Evolutionary conservation across 371 early-diverging fungal genomes (phyloP), one percentile per base, ranked within the genome.

Genomic region (Globomyces sp.): DNA sequence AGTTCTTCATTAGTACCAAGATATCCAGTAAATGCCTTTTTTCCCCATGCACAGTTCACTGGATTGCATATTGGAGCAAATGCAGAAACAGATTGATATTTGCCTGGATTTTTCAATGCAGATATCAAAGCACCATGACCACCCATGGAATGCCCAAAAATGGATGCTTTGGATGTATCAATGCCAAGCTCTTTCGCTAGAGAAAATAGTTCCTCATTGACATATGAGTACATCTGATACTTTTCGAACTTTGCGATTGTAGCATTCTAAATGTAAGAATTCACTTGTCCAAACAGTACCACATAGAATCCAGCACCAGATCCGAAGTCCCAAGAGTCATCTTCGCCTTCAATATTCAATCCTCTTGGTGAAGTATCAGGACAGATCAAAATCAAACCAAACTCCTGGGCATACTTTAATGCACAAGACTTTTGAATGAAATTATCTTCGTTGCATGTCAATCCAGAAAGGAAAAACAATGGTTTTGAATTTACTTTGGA

Each of bases 121-220:
- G 87, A 78, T 2, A 86, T 77, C 53, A 94, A 79, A 2, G 95
- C 95, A 64, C 95, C 95, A 76, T 94, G 95, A n/a, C 94, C 95
- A 42, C 95, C 95, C 76, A 93, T 91, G 1, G 89, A 88, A 74
- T 93, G 93, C 1, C 94, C 93, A 71, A 87, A 86, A 39, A 94
- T 78, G 6, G 88, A 85, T 1, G 87, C 73, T 57, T 87, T 87
- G 2, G 74, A 64, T 37, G 66, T 68, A 71, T 93, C 91, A 78
- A 92, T 79, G 36, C 85, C 84, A 47, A 92, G 71, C 48, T 73
- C 67, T 8, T 71, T 70, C 4, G 93, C 59, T 4, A 92, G 58
- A 40, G 71, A 67, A 50, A 85, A 86, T 39, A 94, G 80, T 70
- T 94, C 95, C 58, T 80, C 70, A 44, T 84, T 84, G 62, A 93